phyloP scores from a whole-genome alignment of 208 protist species.

The Trypanosoma caninum region DNA sequence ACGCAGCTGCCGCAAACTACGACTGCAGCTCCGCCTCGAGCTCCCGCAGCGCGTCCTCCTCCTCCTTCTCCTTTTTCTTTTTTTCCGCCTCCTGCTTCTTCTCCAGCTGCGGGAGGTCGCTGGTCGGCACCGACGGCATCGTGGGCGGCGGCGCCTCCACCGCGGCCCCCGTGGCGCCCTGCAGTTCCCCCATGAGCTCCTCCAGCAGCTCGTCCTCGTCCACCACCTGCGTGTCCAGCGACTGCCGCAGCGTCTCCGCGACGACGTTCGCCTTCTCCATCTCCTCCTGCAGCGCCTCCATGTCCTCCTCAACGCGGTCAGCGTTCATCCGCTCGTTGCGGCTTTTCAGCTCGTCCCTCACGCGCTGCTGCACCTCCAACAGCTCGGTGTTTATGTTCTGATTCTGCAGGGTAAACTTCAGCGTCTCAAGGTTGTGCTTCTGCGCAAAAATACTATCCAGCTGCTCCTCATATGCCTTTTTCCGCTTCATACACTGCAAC shows the following conservation, averaged over 20 bases:
- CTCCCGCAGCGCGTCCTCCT: constrained; percentile 64
- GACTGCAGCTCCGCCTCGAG: constrained; percentile 69
- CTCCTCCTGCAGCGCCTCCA: constrained; percentile 86
- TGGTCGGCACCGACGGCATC: constrained; percentile 38
- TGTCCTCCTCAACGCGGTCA: constrained; percentile 84
- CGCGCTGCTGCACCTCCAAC: constrained; percentile 69
- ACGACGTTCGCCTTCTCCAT: constrained; percentile 92
- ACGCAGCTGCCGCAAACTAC: constrained; percentile 20
- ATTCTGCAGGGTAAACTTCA: constrained; percentile 86
- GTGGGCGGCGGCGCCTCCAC: constrained; percentile 10
- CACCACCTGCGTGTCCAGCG: constrained; percentile 65
- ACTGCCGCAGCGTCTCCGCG: constrained; percentile 76
- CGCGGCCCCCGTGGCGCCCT: constrained; percentile 19
- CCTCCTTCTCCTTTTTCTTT: constrained; percentile 42
- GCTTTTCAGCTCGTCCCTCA: constrained; percentile 70
- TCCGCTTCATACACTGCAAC: constrained; percentile 88
- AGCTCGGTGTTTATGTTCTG: constrained; percentile 85
- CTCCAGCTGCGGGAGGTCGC: constrained; percentile 23
- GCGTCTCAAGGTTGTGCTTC: constrained; percentile 83
- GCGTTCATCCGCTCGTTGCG: constrained; percentile 84
- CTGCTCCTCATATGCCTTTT: constrained; percentile 90
- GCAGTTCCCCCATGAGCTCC: constrained; percentile 76
- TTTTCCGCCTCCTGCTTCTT: constrained; percentile 29
- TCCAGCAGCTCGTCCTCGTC: constrained; percentile 85
- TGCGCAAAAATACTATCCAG: constrained; percentile 51